Evolutionary conservation across 2,329 filamentous ascomycete genomes (phyloP).

Genomic region (Podosphaera xanthii): DNA sequence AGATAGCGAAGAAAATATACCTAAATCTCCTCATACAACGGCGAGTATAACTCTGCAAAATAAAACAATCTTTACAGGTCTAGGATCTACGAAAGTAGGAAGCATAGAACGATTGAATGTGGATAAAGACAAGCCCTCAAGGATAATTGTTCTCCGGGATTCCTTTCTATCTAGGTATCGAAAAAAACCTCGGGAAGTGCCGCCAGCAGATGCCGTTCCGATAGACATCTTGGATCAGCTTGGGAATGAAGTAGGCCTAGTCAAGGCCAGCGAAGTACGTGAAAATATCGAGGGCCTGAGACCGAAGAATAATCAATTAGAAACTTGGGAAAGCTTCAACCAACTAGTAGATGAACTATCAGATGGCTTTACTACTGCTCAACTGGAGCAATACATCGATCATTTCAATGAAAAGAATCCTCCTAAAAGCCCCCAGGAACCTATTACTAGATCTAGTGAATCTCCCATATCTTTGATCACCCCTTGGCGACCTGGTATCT

Average conservation of each 20-base stretch:
- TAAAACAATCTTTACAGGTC: not conserved
- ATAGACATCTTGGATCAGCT: constrained; percentile 15
- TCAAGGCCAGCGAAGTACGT: constrained; percentile 10
- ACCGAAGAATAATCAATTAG: constrained; percentile 6
- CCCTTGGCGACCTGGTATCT: constrained; percentile 13
- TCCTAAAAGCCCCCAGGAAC: not conserved
- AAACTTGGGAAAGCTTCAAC: constrained; percentile 12
- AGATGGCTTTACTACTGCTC: constrained; percentile 12
- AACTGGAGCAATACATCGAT: constrained; percentile 13
- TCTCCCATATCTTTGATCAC: constrained; percentile 7
- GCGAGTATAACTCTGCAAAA: not conserved
- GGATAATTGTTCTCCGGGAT: constrained; percentile 16
- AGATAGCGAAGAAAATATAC: too few relatives aligned
- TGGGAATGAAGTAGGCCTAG: constrained; percentile 12
- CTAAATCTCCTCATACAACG: too few relatives aligned
- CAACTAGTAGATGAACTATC: constrained; percentile 11
- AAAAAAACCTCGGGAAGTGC: constrained; percentile 1
- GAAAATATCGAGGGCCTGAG: constrained; percentile 14
- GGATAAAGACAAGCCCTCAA: constrained; percentile 6
- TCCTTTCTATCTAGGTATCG: constrained; percentile 6
- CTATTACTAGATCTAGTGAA: not conserved
- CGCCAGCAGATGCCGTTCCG: constrained; percentile 4
- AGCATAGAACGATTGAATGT: not conserved
- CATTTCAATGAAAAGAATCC: constrained; percentile 2
- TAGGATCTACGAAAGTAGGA: not conserved